Evolutionary conservation across 1,284 basidiomycete genomes (phyloP), one percentile per base, ranked within the genome.

Genomic region (Moniliophthora roreri): DNA sequence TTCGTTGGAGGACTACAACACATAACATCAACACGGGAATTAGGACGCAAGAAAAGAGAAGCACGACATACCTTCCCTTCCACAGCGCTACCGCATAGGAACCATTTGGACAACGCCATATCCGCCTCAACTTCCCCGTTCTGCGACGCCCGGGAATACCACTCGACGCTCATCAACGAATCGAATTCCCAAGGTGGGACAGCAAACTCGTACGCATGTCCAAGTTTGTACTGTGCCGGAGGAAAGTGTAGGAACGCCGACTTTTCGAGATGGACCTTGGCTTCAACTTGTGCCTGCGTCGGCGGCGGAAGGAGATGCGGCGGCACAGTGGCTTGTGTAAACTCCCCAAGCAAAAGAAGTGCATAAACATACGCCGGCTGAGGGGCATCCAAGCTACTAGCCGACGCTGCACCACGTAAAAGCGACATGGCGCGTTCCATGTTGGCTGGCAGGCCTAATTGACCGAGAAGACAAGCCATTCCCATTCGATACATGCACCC

Each of bases 101-200:
- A 97, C 95, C 94, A 97, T 70, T 95, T 97, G 70, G 83, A 87
- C 45, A 97, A 77, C 6, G 93, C 94, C 93, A 98, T 95, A 68
- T 98, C 94, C 0, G 95, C 95, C 66, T 98, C 94, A 39, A 82
- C 77, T 69, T 97, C 92, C 32, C 91, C 91, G 60, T 88, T 83
- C 69, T 95, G 87, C 53, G 84, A 89, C 0, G 95, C 95, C 7
- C 89, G 74, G 15, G 83, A 87, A 70, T 98, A 98, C 69, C 95
- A 98, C 68, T 96, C 92, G 21, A 98, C 94, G 53, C 87, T 91
- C 38, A 97, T 76, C 15, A 97, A 75, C 0, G 95, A 87, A 63
- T 98, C 94, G 68, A 94, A 98, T 0, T 87, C 79, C 74, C 91
- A 94, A 0, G 89, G 89, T 1, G 92, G 78, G 37, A 87, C 80